Evolutionary conservation across 345 rosid genomes (phyloP), one percentile per base, ranked within the genome.

Genomic region (Moricandia arvensis): DNA sequence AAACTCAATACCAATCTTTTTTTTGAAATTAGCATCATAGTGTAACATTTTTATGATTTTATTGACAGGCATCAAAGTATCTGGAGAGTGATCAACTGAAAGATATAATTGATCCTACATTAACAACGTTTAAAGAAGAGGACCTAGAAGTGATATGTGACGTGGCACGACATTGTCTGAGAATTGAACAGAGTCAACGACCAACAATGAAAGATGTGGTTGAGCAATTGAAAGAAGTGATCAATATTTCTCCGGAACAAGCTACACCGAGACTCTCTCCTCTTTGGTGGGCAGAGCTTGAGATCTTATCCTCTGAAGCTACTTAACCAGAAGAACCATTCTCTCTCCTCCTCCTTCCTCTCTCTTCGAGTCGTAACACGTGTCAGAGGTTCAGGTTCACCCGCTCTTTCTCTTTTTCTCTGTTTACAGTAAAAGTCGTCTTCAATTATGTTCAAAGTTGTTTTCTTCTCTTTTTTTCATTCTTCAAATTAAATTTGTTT

Each of bases 201-300:
- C 98, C 93, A 66, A 81, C 86, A 21, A 89, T 92, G 91, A 88
- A 79, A 71, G 87, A 88, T 16, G 57, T 89, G 24, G 79, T 72
- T 12, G 75, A 88, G n/a, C 86, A 85, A 72, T 64, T 92, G 81
- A 88, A 80, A 82, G 76, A 80, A 81, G 91, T 84, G 35, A 83
- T 89, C 54, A 73, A 79, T 7, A 86, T 95, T 45, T 68, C 94
- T 4, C 91, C 91, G 2, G 98, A 90, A 61, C 99, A 95, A 88
- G 98, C 97, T 7, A 83, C 86, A 31, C 99, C 99, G 0, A 90
- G 90, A 75, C 92, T 92, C 58, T 95, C 99, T 59, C 99, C 99
- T 13, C 84, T 92, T 12, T 95, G 99, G 99, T 95, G 98, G 98
- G 99, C 97, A 7, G 99, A 95, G 74, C 97, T 95, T 49, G 97